These are phyloP conservation scores for Setaria italica DNA, from an alignment of 202 grass and related monocot species.

Conservation along the genomic window DNA sequence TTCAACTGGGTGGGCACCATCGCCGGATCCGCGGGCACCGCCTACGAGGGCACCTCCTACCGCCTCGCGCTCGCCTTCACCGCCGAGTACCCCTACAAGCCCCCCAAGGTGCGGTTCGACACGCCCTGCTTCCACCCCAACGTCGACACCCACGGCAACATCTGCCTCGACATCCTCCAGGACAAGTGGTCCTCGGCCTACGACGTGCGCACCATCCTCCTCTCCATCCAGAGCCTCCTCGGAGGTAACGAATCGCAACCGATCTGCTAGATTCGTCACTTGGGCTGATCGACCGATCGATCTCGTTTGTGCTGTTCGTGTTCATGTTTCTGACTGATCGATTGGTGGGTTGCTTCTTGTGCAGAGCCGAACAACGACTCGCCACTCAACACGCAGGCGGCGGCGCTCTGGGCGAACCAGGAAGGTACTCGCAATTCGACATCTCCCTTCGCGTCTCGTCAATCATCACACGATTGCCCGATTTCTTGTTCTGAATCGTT, in stretches of 20 bases:
- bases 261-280: background rate
- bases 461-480: background rate
- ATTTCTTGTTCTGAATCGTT: background rate
- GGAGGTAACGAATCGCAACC: conserved; percentile 51
- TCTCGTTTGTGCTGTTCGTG: background rate
- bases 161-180: conserved; percentile 96
- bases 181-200: conserved; percentile 98
- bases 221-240: conserved; percentile 93
- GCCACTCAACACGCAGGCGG: conserved; percentile 93
- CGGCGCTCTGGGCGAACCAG: conserved; percentile 88
- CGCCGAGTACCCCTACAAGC: conserved; percentile 90
- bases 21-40: conserved; percentile 73
- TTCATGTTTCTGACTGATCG: conserved; percentile 2
- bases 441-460: background rate
- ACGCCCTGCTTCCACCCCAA: conserved; percentile 89
- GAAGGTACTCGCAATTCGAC: conserved; percentile 54
- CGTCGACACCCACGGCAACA: conserved; percentile 86
- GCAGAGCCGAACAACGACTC: conserved; percentile 97
- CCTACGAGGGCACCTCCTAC: conserved; percentile 80
- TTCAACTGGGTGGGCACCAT: conserved; percentile 93
- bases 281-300: background rate
- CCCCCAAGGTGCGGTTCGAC: conserved; percentile 93
- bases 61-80: conserved; percentile 78
- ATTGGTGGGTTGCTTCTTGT: background rate
- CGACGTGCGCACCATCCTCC: conserved; percentile 96